Evolutionary conservation across 352 stramenopile species (phyloP), one percentile per base, ranked within the genome.

Genomic region (Phytophthora pluvialis): DNA sequence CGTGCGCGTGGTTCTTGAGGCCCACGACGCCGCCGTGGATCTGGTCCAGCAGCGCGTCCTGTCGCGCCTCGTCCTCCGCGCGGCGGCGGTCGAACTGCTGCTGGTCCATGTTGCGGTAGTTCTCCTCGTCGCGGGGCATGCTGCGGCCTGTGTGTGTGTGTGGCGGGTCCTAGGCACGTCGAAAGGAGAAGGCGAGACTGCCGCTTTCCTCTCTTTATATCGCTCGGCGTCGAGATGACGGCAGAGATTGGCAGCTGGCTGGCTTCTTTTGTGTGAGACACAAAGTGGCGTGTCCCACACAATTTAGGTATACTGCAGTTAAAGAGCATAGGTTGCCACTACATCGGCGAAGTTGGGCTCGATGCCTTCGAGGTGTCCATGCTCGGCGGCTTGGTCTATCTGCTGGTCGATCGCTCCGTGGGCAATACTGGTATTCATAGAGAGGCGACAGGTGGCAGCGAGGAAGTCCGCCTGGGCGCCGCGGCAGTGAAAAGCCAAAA

Each of bases 1-100:
- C 86, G 18, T 90, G 78, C 39, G 86, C 86, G 43, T 95, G 83
- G 72, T 90, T 87, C 81, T 91, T 91, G 5, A 95, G 78, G 1
- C 81, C 80, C 64, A 86, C 82, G 26, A 93, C 86, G 51, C 86
- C 86, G 49, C 70, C 75, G 67, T 92, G 80, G 52, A 95, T 90
- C 54, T 93, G 69, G 65, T 95, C 86, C 26, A 95, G 77, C 65
- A 87, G 49, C 18, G 73, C 81, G 56, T 95, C 87, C 70, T 95
- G 87, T 4, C 77, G 66, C 33, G 78, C 69, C 31, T 85, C 47
- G 57, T 93, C 81, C 2, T 88, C 71, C 4, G 74, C 60, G 38
- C 80, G 82, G 6, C 76, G 82, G 36, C 52, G 65, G 48, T 93
- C 85, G 29, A 91, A 75, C 51, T 88, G 77, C 64, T 93, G 75